These are phyloP conservation scores for Suhomyces tanzawaensis DNA, from an alignment of 805 yeast species.

Conservation along the genomic window DNA sequence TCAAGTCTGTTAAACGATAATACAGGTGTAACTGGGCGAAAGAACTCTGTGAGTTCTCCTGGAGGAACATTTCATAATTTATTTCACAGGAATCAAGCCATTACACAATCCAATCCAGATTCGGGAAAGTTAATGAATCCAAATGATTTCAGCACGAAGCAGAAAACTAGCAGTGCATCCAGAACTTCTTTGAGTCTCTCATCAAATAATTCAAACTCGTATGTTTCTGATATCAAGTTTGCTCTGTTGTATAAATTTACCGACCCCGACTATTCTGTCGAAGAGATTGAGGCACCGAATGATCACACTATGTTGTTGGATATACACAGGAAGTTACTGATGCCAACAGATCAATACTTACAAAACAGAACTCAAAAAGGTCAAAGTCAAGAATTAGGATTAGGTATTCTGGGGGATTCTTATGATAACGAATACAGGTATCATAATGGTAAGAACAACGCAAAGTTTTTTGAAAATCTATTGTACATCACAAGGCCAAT, in stretches of 20 bases:
- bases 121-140: slow-evolving; percentile 3
- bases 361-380: slow-evolving; percentile 19
- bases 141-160: slow-evolving; percentile 16
- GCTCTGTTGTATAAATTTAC: slow-evolving; percentile 36
- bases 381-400: slow-evolving; percentile 16
- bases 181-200: slow-evolving; percentile 28
- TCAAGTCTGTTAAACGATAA: slow-evolving; percentile 17
- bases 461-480: slow-evolving; percentile 19
- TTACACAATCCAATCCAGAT: slow-evolving; percentile 12
- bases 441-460: slow-evolving; percentile 18
- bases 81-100: slow-evolving; percentile 28
- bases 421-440: slow-evolving; percentile 15
- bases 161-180: slow-evolving; percentile 10
- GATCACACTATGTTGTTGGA: slow-evolving; percentile 24
- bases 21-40: slow-evolving; percentile 12
- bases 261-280: slow-evolving; percentile 27
- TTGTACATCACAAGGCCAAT: slow-evolving; percentile 22
- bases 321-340: slow-evolving; percentile 28
- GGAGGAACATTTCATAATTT: slow-evolving; percentile 31
- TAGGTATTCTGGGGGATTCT: slow-evolving; percentile 18
- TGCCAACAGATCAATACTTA: slow-evolving; percentile 36
- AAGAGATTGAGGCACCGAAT: slow-evolving; percentile 18
- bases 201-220: slow-evolving; percentile 35
- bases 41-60: slow-evolving; percentile 29
- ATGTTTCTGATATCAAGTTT: slow-evolving; percentile 26